These are phyloP conservation scores for Isabelozyma heimii DNA, from an alignment of 805 yeast species.

Conservation along the genomic window DNA sequence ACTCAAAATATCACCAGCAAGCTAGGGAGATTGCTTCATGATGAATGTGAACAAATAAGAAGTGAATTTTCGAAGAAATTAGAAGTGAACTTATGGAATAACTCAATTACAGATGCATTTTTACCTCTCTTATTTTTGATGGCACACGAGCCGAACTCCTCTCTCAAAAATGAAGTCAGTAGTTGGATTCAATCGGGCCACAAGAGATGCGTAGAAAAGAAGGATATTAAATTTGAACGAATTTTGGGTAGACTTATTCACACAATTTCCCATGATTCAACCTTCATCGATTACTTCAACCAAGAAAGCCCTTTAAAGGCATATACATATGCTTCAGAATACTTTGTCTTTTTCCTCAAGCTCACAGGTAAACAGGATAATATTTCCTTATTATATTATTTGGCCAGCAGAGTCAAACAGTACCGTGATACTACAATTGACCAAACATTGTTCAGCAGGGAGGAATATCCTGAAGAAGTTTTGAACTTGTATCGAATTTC, in stretches of 20 bases:
- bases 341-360: constrained; percentile 58
- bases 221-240: constrained; percentile 58
- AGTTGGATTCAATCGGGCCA: constrained; percentile 74
- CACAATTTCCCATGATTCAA: constrained; percentile 63
- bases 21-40: constrained; percentile 62
- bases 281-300: constrained; percentile 49
- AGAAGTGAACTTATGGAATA: constrained; percentile 49
- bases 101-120: constrained; percentile 60
- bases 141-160: constrained; percentile 69
- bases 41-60: constrained; percentile 60
- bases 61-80: constrained; percentile 46
- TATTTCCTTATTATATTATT: constrained; percentile 67
- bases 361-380: constrained; percentile 63
- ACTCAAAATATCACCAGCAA: constrained; percentile 50
- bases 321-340: constrained; percentile 53
- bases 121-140: constrained; percentile 66
- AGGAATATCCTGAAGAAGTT: constrained; percentile 18
- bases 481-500: constrained; percentile 60
- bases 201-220: constrained; percentile 27
- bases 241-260: constrained; percentile 66
- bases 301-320: constrained; percentile 36
- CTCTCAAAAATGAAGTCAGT: constrained; percentile 47
- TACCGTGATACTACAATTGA: constrained; percentile 56
- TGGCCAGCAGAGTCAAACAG: constrained; percentile 77
- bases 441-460: constrained; percentile 22